Conservation (phyloP, 495 filamentous ascomycete genomes). For the Penicillium ochrochloron region DNA sequence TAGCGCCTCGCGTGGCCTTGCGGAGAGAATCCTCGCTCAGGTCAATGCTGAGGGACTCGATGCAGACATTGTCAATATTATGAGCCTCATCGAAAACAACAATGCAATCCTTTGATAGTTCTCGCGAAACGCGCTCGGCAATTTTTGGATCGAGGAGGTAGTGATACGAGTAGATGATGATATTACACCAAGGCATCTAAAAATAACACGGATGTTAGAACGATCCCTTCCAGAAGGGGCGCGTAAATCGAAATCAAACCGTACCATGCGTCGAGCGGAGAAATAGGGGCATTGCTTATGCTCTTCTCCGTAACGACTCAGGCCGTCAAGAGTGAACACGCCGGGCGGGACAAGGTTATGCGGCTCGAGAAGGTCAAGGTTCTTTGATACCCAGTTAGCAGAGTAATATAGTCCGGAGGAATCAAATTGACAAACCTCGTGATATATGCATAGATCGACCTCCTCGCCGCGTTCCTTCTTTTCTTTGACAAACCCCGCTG, state of each 20-base stretch:
- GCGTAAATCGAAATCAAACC: slow-evolving; percentile 15
- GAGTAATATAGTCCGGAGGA: not conserved
- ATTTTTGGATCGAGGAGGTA: slow-evolving; percentile 99
- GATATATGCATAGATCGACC: slow-evolving; percentile 92
- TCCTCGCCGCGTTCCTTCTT: slow-evolving; percentile 95
- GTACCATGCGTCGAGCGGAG: slow-evolving; percentile 88
- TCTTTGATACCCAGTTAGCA: slow-evolving; percentile 53
- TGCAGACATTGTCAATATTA: slow-evolving; percentile 99
- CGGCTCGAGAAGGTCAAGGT: slow-evolving; percentile 91
- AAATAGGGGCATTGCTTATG: slow-evolving; percentile 99
- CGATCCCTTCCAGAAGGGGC: not conserved
- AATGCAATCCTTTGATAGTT: slow-evolving; percentile 97
- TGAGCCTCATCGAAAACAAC: slow-evolving; percentile 99
- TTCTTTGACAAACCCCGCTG: slow-evolving; percentile 94
- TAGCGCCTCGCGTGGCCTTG: slow-evolving; percentile 85
- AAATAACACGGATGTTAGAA: not conserved
- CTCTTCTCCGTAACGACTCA: slow-evolving; percentile 86
- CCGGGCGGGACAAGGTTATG: slow-evolving; percentile 92
- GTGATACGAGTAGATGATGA: slow-evolving; percentile 99
- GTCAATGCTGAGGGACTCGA: slow-evolving; percentile 96
- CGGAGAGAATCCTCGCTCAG: slow-evolving; percentile 91
- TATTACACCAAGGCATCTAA: slow-evolving; percentile 96
- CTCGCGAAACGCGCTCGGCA: slow-evolving; percentile 92
- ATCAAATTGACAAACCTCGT: slow-evolving; percentile 65
- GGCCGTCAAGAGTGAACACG: slow-evolving; percentile 92